Evolutionary conservation across 345 rosid genomes (phyloP), one percentile per base, ranked within the genome.

Genomic region (Triadica sebifera): DNA sequence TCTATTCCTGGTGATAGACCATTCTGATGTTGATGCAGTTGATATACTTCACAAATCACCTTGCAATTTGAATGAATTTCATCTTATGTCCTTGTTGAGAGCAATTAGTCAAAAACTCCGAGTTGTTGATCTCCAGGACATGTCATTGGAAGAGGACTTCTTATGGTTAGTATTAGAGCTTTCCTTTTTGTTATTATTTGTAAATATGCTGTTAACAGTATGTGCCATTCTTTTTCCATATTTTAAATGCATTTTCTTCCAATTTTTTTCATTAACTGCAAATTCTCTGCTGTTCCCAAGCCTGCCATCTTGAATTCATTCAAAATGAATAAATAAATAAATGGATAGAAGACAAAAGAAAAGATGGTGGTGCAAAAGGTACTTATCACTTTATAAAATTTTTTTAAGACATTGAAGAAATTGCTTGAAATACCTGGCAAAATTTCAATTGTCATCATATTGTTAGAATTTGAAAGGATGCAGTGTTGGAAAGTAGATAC

Each of bases 41-140:
- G 86, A 88, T 41, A 25, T 88, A 17, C 22, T 76, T 69, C 63
- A 78, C 45, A 78, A 78, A 76, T 34, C 77, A 13, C 64, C 80
- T 50, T 71, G 78, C 62, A 46, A 29, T 68, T 75, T 84, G 80
- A 83, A 78, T 59, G 81, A 70, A 65, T 82, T 84, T 25, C 24
- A 38, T 78, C 45, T 86, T 43, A 56, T 86, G 46, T 75, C 75
- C 46, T 77, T 88, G 81, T 65, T 84, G 78, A 74, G 69, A 75
- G 79, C 81, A 10, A 62, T 81, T 13, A 65, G 77, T 65, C 73
- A 50, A 49, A 88, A 83, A 80, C 86, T 86, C 43, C 69, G 76
- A 72, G 75, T 77, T 49, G 76, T 86, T 19, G 81, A 84, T 74
- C 82, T 88, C 58, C 74, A 62, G 52, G 79, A 65, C 51, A 9